These are phyloP conservation scores for Psilocybe tampanensis DNA, from an alignment of 768 basidiomycete genomes.

Conservation along the genomic window DNA sequence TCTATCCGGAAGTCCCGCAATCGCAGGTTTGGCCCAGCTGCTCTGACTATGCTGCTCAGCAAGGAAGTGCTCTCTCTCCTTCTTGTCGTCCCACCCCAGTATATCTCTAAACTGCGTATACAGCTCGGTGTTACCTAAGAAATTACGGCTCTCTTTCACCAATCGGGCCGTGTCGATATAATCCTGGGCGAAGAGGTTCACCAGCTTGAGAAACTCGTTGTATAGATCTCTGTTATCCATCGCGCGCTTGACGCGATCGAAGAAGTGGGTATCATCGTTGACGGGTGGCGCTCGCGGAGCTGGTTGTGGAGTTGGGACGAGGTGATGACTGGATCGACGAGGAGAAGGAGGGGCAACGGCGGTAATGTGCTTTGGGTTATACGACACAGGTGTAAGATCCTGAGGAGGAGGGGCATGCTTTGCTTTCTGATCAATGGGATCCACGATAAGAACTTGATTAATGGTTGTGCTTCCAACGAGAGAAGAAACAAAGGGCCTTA, in stretches of 20 bases:
- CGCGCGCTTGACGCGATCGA: constrained; percentile 82
- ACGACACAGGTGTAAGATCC: constrained; percentile 41
- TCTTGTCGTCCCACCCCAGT: constrained; percentile 82
- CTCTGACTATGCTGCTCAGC: constrained; percentile 48
- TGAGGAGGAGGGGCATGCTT: constrained; percentile 39
- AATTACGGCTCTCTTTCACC: constrained; percentile 78
- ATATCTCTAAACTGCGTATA: constrained; percentile 84
- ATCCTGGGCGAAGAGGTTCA: constrained; percentile 94
- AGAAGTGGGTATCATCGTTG: constrained; percentile 73
- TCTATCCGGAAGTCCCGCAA: constrained; percentile 40
- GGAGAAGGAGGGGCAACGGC: constrained; percentile 35
- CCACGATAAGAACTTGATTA: constrained; percentile 12
- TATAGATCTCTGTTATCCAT: constrained; percentile 77
- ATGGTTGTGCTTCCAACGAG: constrained; percentile 10
- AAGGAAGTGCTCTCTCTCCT: constrained; percentile 57
- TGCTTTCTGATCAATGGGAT: constrained; percentile 31
- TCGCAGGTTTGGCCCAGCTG: constrained; percentile 53
- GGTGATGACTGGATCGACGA: constrained; percentile 31
- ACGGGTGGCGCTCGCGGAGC: constrained; percentile 28
- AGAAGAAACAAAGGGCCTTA: constrained; percentile 22
- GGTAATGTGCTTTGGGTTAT: constrained; percentile 32
- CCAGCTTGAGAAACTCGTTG: constrained; percentile 93
- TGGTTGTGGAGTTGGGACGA: constrained; percentile 22
- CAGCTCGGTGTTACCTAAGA: constrained; percentile 76
- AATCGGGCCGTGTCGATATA: constrained; percentile 87